phyloP scores from a whole-genome alignment of 2,329 filamentous ascomycete genomes.

The Cladosporium sp. region DNA sequence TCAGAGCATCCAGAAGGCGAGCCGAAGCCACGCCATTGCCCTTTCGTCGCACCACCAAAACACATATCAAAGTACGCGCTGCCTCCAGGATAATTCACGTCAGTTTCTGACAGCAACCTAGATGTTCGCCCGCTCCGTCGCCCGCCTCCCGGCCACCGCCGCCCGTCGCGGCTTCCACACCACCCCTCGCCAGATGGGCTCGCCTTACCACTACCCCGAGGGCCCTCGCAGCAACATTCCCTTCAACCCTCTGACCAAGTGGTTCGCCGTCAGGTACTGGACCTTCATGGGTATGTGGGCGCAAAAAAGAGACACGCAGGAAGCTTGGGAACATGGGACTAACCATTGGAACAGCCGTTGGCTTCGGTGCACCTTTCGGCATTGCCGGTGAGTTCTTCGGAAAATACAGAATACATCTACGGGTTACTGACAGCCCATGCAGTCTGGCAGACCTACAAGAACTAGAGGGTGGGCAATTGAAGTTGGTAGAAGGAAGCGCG shows the following conservation, averaged over 20 bases:
- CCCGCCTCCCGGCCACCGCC: slow-evolving; percentile 56
- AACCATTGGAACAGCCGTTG: slow-evolving; percentile 45
- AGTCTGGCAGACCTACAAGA: slow-evolving; percentile 68
- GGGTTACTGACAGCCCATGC: slow-evolving; percentile 26
- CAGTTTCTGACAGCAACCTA: slow-evolving; percentile 14
- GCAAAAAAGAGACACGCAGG: slow-evolving; percentile 9
- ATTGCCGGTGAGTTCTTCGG: slow-evolving; percentile 54
- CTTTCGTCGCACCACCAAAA: slow-evolving; percentile 5
- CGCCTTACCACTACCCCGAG: slow-evolving; percentile 98
- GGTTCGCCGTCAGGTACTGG: slow-evolving; percentile 82
- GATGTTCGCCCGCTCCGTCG: slow-evolving; percentile 35
- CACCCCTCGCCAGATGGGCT: slow-evolving; percentile 77
- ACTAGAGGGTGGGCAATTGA: slow-evolving; percentile 29
- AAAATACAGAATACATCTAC: slow-evolving; percentile 11
- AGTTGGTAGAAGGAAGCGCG: slow-evolving; percentile 10
- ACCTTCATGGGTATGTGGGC: slow-evolving; percentile 60
- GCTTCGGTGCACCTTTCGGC: slow-evolving; percentile 57
- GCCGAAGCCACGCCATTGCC: slow-evolving; percentile 10
- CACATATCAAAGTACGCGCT: slow-evolving; percentile 10
- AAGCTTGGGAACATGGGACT: slow-evolving; percentile 27
- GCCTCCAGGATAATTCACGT: neutral
- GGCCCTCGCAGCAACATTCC: slow-evolving; percentile 91
- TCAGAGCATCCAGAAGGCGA: slow-evolving; percentile 1
- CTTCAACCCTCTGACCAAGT: slow-evolving; percentile 90
- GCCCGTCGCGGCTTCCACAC: slow-evolving; percentile 92